Conservation (phyloP, 78 protist genomes). For the Reticulomyxa filosa region DNA sequence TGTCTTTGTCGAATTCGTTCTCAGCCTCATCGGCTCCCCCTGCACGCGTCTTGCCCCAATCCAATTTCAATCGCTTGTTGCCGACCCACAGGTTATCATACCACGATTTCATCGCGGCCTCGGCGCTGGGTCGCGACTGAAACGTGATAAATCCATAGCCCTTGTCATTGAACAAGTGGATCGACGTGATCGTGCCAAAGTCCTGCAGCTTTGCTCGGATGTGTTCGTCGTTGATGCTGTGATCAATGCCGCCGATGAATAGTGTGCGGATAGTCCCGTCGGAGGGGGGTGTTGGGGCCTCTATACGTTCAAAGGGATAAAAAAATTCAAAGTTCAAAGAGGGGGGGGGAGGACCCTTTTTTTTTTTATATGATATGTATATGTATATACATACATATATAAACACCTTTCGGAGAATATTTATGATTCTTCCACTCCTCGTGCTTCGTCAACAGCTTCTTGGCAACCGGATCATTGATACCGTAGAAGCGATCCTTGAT, state of each 20-base stretch:
- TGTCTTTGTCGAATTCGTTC: no score
- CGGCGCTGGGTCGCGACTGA: slow-evolving; percentile 1
- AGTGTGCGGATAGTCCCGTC: slow-evolving; percentile 14
- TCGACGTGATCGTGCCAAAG: not conserved
- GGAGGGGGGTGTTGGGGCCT: not conserved
- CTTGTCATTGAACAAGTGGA: not conserved
- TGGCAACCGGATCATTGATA: slow-evolving; percentile 14
- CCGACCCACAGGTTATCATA: no score
- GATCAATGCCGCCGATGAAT: not conserved
- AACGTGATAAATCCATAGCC: slow-evolving; percentile 4
- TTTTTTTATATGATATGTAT: slow-evolving; percentile 3
- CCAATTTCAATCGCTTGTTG: no score
- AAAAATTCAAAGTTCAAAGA: not conserved
- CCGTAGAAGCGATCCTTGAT: slow-evolving; percentile 21
- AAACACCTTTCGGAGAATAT: not conserved
- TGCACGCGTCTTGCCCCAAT: no score
- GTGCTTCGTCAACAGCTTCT: not conserved
- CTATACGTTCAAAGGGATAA: not conserved
- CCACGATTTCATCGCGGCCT: no score
- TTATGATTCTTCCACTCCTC: not conserved
- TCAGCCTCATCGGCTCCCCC: no score
- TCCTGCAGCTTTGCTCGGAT: not conserved
- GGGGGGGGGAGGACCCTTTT: not conserved
- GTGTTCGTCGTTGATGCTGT: not conserved
- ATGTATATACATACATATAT: not conserved